phyloP scores from a whole-genome alignment of 805 yeast genomes.

The Ogataea philodendri region DNA sequence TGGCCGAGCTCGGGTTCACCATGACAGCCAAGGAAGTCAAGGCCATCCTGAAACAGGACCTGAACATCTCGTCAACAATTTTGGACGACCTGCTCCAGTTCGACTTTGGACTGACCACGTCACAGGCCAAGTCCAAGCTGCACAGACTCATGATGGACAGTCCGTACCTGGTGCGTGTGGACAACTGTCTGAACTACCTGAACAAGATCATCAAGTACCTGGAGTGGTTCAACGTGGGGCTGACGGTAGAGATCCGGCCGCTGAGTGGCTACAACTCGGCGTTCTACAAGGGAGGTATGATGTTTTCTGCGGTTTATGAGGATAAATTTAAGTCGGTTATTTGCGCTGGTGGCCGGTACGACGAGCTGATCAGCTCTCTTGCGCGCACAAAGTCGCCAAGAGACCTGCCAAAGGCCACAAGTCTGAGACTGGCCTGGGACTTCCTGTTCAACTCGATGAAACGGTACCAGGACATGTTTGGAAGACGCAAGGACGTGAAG shows the following conservation, averaged over 20 bases:
- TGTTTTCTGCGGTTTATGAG: slow-evolving; percentile 84
- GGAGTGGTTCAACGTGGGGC: slow-evolving; percentile 54
- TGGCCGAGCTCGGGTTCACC: slow-evolving; percentile 77
- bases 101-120: slow-evolving; percentile 71
- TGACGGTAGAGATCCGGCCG: slow-evolving; percentile 63
- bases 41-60: slow-evolving; percentile 50
- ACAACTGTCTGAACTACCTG: slow-evolving; percentile 61
- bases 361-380: slow-evolving; percentile 62
- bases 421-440: slow-evolving; percentile 81
- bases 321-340: slow-evolving; percentile 52
- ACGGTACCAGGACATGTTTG: slow-evolving; percentile 41
- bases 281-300: slow-evolving; percentile 76
- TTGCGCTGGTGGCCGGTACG: slow-evolving; percentile 95
- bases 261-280: slow-evolving; percentile 78
- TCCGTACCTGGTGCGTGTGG: slow-evolving; percentile 58
- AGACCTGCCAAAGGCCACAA: slow-evolving; percentile 64
- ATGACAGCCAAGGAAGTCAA: slow-evolving; percentile 60
- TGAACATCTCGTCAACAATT: slow-evolving; percentile 77
- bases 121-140: slow-evolving; percentile 59
- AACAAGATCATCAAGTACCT: slow-evolving; percentile 53
- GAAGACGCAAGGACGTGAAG: slow-evolving; percentile 20
- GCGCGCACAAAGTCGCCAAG: slow-evolving; percentile 45
- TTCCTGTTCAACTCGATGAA: slow-evolving; percentile 53
- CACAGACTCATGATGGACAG: slow-evolving; percentile 73
- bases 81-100: slow-evolving; percentile 78